These are phyloP conservation scores for Thelonectria discophora DNA, from an alignment of 2,329 filamentous ascomycete genomes.

Conservation along the genomic window DNA sequence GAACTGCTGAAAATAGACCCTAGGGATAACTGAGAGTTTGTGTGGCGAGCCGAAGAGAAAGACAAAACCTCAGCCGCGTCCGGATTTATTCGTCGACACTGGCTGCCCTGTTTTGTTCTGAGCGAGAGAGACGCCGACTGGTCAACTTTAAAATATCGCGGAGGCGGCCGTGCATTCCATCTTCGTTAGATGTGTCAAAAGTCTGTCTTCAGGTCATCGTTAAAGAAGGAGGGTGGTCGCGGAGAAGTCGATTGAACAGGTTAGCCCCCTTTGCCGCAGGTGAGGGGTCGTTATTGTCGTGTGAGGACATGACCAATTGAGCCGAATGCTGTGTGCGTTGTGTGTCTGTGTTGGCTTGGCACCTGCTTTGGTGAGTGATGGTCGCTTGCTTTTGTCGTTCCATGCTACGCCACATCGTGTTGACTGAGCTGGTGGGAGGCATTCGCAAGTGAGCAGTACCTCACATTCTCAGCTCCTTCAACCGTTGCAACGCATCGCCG, in stretches of 20 bases:
- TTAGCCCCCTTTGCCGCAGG: conserved; percentile 26
- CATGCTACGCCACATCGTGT: not conserved
- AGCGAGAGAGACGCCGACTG: conserved; percentile 19
- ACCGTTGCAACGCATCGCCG: conserved; percentile 18
- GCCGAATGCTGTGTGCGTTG: not conserved
- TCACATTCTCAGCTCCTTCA: not conserved
- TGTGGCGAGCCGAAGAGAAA: not conserved
- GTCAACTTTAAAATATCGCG: conserved; percentile 32
- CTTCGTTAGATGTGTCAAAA: not conserved
- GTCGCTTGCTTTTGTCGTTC: not conserved
- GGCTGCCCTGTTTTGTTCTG: not conserved
- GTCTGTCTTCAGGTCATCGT: not conserved
- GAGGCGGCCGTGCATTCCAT: not conserved
- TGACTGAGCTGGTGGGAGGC: too few relatives aligned
- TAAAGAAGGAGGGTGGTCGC: not conserved
- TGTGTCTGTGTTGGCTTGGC: conserved; percentile 7
- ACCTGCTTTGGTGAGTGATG: not conserved
- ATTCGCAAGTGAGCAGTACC: too few relatives aligned
- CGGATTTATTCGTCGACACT: not conserved
- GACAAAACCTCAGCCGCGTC: not conserved
- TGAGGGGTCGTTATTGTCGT: conserved; percentile 24
- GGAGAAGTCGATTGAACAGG: conserved; percentile 4
- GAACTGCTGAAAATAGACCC: not conserved
- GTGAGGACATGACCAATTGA: conserved; percentile 7
- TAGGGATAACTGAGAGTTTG: not conserved